phyloP scores from a whole-genome alignment of 768 basidiomycete species.

The Russula griseocarnosa region DNA sequence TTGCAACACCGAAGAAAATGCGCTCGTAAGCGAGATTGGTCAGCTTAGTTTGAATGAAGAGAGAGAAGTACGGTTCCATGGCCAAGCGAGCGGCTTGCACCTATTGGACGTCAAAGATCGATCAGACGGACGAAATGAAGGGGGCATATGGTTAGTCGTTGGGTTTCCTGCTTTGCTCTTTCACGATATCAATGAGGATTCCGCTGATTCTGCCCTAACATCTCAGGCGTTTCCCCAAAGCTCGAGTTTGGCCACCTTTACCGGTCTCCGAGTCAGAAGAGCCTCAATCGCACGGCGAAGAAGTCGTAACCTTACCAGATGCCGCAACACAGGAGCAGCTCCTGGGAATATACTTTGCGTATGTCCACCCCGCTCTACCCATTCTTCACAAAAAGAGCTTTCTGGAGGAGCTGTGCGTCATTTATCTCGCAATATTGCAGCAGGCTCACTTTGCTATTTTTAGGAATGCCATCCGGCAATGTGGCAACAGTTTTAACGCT shows the following conservation, averaged over 20 bases:
- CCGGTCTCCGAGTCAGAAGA: slow-evolving; percentile 30
- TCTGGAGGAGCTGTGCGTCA: slow-evolving; percentile 51
- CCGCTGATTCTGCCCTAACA: slow-evolving; percentile 28
- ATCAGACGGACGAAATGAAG: slow-evolving; percentile 62
- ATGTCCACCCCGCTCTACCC: slow-evolving; percentile 77
- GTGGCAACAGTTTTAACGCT: slow-evolving; percentile 30
- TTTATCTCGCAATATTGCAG: not conserved
- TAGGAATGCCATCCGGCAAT: slow-evolving; percentile 30
- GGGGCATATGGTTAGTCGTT: slow-evolving; percentile 63
- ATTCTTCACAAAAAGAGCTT: slow-evolving; percentile 70
- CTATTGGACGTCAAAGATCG: slow-evolving; percentile 60
- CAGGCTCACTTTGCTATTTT: not conserved
- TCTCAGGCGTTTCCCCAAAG: slow-evolving; percentile 74
- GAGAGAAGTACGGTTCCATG: slow-evolving; percentile 80
- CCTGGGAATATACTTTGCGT: slow-evolving; percentile 71
- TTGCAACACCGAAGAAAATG: slow-evolving; percentile 37
- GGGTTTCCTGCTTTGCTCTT: slow-evolving; percentile 12
- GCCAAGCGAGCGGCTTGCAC: slow-evolving; percentile 78
- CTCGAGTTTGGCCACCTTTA: slow-evolving; percentile 82
- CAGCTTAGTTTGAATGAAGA: slow-evolving; percentile 88
- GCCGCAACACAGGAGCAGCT: slow-evolving; percentile 59
- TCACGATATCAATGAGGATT: slow-evolving; percentile 21
- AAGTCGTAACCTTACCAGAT: slow-evolving; percentile 50
- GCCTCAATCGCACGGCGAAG: slow-evolving; percentile 37
- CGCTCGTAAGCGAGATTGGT: slow-evolving; percentile 68